Percentiles rank a stretch among this genome's conserved stretches.
phyloP scores from a whole-genome alignment of 345 rosid species.

The Microthlaspi erraticum region DNA sequence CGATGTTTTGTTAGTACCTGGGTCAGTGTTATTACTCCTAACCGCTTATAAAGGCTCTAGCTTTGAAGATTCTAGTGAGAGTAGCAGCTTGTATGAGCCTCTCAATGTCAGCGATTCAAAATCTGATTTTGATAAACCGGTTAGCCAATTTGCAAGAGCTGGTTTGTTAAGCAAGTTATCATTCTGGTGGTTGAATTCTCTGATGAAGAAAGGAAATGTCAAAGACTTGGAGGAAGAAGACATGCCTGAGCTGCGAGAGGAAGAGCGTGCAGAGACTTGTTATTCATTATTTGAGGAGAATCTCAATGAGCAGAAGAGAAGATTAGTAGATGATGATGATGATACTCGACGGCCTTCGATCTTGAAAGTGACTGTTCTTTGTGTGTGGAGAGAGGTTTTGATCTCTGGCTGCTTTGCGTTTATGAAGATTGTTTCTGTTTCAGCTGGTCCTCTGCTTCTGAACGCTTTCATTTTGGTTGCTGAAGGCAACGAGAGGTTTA shows the following conservation, averaged over 20 bases:
- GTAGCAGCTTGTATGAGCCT: constrained; percentile 59
- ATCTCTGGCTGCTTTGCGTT: constrained; percentile 86
- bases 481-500: constrained; percentile 68
- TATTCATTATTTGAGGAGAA: constrained; percentile 62
- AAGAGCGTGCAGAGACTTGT: constrained; percentile 78
- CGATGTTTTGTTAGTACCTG: constrained; percentile 67
- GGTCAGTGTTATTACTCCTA: constrained; percentile 56
- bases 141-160: constrained; percentile 61
- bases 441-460: constrained; percentile 87
- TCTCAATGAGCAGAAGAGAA: constrained; percentile 55
- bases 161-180: constrained; percentile 68
- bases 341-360: constrained; percentile 56
- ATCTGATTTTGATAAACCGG: constrained; percentile 41
- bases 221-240: constrained; percentile 74
- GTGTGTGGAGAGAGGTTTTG: constrained; percentile 72
- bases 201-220: constrained; percentile 73
- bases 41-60: constrained; percentile 56
- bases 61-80: constrained; percentile 43
- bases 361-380: constrained; percentile 58
- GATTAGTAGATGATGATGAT: constrained; percentile 30
- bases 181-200: constrained; percentile 88
- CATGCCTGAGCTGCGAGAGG: constrained; percentile 62
- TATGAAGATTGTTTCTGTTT: constrained; percentile 69
- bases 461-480: constrained; percentile 89
- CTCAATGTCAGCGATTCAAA: constrained; percentile 51